phyloP scores from a whole-genome alignment of 345 rosid species.

The Erodium maritimum region DNA sequence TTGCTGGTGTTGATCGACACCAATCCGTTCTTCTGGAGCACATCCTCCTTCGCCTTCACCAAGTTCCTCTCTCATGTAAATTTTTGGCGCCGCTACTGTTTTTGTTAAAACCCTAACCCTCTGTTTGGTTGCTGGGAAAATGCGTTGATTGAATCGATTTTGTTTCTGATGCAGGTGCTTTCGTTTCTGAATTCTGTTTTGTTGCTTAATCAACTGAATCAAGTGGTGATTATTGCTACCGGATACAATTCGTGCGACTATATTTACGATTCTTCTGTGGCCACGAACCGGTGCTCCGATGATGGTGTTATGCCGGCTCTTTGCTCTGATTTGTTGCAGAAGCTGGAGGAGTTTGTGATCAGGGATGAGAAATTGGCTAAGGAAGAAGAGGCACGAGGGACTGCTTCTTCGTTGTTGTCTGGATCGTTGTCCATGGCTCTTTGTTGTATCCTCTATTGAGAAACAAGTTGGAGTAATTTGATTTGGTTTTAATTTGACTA shows the following conservation, averaged over 20 bases:
- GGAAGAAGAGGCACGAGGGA: conserved; percentile 26
- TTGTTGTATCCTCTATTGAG: conserved; percentile 69
- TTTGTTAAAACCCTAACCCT: conserved; percentile 7
- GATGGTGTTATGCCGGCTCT: conserved; percentile 46
- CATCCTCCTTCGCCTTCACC: conserved; percentile 49
- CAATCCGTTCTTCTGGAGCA: conserved; percentile 78
- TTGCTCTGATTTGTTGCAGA: conserved; percentile 38
- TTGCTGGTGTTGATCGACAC: conserved; percentile 64
- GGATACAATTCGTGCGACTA: conserved; percentile 70
- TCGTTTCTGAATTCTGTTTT: conserved; percentile 64
- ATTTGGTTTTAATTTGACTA: background rate
- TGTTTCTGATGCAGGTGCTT: conserved; percentile 38
- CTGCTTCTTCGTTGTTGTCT: conserved; percentile 58
- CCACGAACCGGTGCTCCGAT: conserved; percentile 23
- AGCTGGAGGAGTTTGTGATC: conserved; percentile 51
- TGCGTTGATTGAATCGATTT: background rate
- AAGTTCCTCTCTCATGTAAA: conserved; percentile 77
- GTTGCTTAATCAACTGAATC: conserved; percentile 72
- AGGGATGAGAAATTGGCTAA: conserved; percentile 55
- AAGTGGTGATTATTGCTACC: conserved; percentile 76
- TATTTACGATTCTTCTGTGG: conserved; percentile 57
- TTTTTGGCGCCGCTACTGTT: background rate
- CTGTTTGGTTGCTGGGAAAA: background rate
- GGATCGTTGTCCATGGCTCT: conserved; percentile 95
- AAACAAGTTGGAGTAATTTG: background rate